Base-by-base conservation (phyloP, 148 eudicot species). In the Nepenthes gracilis region DNA sequence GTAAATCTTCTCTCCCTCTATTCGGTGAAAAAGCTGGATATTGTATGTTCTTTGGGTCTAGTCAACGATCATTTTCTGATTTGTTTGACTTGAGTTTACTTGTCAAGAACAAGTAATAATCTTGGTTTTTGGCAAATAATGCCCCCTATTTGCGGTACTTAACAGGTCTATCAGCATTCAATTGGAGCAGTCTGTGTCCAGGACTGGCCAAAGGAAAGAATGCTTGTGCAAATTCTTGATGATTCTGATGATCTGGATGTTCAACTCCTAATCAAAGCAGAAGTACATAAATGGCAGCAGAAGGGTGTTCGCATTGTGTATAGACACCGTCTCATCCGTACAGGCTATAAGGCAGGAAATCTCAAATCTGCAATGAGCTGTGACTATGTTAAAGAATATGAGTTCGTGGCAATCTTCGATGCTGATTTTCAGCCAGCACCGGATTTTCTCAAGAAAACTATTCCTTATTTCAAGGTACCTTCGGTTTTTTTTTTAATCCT, bases 331-430 rank as follows among this genome's bases (percentile, higher is more conserved):
- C 88, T 88, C 63, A 71, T 85, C 58, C 86, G 98, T 48, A 88
- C 98, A 9, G 98, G 98, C 58, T 92, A 92, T 63, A 92, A 92
- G 71, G 96, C 98, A 33, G 98, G 98, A 61, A 92, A 92, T 77
- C 86, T 92, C 15, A 88, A 78, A 64, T 92, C 98, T 33, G 98
- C 98, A 58, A 92, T 92, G 98, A 77, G 71, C 66, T 92, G 98
- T 71, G 91, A 92, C 69, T 92, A 92, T 72, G 96, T 92, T 65
- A 78, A 84, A 75, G 82, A 85, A 76, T 92, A 92, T 47, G 98
- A 92, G 75, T 92, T 80, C 66, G 98, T 92, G 50, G 98, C 98
- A 32, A 85, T 92, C 58, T 92, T 92, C 57, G 98, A 92, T 79
- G 88, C 98, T 54, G 98, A 92, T 82, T 92, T 92, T 67, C 96